Base-by-base conservation (phyloP, 2,329 filamentous ascomycete species). In the Penicillium brevicompactum region DNA sequence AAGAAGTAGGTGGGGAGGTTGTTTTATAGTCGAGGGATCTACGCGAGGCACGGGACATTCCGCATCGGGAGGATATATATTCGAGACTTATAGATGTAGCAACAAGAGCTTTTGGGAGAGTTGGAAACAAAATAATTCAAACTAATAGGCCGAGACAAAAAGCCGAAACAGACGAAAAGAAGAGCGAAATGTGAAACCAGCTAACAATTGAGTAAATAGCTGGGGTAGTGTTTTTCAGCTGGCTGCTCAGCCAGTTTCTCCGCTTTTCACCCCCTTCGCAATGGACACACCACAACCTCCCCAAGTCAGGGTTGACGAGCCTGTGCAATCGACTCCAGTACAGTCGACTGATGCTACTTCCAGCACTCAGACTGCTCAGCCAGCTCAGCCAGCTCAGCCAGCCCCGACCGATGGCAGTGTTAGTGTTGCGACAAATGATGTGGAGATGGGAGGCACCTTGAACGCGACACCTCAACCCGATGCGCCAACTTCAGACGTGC, bases 361-460 rank as follows among this genome's bases (percentile, higher is more conserved):
- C 18, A 34, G 22, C n/a, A 41, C 30, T 3, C 22, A 45, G 10
- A 13, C 42, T 8, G 37, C 37, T 38, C 37, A 38, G 4, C 13
- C 34, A 37, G 9, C 13, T 37, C 8, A 37, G 10, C 34, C 34
- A 8, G 34, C 37, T 5, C 37, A n/a, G 11, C 14, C 37, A 14
- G 37, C n/a, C n/a, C 14, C 13, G 3, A 34, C 32, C 2, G 24
- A 49, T 31, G 16, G 13, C 40, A 55, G 34, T 43, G 27, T 48
- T 18, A 21, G 30, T 32, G 27, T 18, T 4, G 49, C 75, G 14
- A 56, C 56, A 27, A 27, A 27, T 21, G 68, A 72, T 54, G 60
- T 68, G 7, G 65, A 70, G 42, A 70, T 72, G 65, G 53, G 54
- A 16, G 61, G 55, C 14, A 58, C 24, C 24, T 8, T 27, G 24